Base-by-base conservation (phyloP, 2,329 filamentous ascomycete genomes). In the Fusarium sp. region DNA sequence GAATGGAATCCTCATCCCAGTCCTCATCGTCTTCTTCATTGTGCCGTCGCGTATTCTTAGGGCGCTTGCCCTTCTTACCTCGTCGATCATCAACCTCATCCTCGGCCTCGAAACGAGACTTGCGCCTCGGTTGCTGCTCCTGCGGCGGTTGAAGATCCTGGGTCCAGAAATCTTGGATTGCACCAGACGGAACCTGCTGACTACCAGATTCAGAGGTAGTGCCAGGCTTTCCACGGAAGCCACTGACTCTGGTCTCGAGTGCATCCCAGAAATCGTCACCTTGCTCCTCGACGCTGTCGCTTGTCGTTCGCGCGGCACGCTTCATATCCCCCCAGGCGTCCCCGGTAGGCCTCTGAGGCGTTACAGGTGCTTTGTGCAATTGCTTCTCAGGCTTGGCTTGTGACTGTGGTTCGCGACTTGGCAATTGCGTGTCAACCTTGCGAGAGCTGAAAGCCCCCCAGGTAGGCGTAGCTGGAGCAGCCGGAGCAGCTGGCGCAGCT, bases 1-100 rank as follows among this genome's bases (percentile, higher is more conserved):
- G 76, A 16, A 80, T 75, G 0, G 77, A 73, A 16, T 83, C 83
- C 9, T 86, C 85, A 16, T 85, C 82, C 71, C 81, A 82, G 17
- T 84, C 33, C 6, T 35, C 83, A 1, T 82, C 81, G 0, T 82
- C 79, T 5, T 80, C 76, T 3, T 78, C 71, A 16, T 67, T 22
- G 6, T 57, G 40, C 17, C 69, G 74, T 8, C 75, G 67, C 31
- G 71, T 69, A 29, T 77, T 81, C 55, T 77, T 75, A 5, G 58
- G 58, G 20, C 77, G 75, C 55, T 81, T 80, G 7, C 67, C 56
- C 58, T 78, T 78, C 55, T 78, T 81, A 29, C 65, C 67, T 56
- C 67, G 68, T 46, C 63, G 68, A 7, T 73, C 55, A 10, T 58
- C 55, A 20, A 29, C 61, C 36, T 77, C 74, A 17, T 78, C 74